A percentile compares a stretch with the other conserved stretches of the same genome.
Evolutionary conservation across 225 moss, liverwort and hornwort genomes (phyloP).

Genomic region (Pseudisothecium myosuroides): DNA sequence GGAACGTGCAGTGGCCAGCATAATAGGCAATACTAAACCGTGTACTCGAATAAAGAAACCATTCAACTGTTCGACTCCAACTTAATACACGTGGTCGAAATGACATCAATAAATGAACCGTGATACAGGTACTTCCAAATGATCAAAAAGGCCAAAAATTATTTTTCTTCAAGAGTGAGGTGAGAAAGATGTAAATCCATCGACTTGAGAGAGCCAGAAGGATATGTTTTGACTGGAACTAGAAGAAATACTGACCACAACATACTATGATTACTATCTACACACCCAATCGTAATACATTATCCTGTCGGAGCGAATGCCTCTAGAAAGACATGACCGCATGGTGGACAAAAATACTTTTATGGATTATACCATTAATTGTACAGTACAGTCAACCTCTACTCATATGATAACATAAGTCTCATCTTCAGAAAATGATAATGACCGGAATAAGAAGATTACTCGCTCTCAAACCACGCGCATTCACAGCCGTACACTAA

Average conservation of each 20-base stretch:
- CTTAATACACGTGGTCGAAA: background rate
- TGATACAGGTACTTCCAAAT: background rate
- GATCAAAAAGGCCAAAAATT: background rate
- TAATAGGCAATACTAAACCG: background rate
- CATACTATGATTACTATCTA: no score
- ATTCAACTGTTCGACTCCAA: background rate
- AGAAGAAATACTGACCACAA: background rate
- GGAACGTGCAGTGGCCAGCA: background rate
- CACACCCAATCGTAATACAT: background rate
- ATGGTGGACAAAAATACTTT: background rate
- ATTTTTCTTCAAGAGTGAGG: background rate
- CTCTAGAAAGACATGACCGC: background rate
- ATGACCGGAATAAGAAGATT: background rate
- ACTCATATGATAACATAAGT: background rate
- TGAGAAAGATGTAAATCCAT: background rate
- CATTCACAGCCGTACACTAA: background rate
- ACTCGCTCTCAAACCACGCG: background rate
- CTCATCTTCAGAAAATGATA: background rate
- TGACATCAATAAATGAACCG: background rate
- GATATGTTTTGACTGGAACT: background rate
- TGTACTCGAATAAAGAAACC: background rate
- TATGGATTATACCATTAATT: background rate
- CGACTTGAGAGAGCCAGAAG: background rate
- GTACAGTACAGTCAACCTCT: no score
- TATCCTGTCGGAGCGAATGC: no score